Percentiles rank a stretch among this genome's conserved stretches.
Evolutionary conservation across 2,329 filamentous ascomycete genomes (phyloP).

Genomic region (Penicillium brevicompactum): DNA sequence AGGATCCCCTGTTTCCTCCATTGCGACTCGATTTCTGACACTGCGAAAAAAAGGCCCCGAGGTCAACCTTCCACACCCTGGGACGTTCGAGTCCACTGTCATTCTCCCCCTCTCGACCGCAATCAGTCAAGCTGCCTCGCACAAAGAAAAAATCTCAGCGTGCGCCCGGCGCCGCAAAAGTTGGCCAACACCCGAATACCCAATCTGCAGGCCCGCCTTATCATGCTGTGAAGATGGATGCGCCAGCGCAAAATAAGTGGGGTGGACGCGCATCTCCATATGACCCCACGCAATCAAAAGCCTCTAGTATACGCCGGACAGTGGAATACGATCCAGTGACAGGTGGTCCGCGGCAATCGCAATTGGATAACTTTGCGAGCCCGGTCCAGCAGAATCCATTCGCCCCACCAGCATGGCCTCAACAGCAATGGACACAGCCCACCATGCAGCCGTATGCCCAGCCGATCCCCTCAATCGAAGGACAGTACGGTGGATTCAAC

Average conservation of each 20-base stretch:
- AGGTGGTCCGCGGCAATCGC: background rate
- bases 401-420: background rate
- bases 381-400: background rate
- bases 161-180: constrained; percentile 6
- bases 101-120: background rate
- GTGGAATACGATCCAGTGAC: background rate
- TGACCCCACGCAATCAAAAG: background rate
- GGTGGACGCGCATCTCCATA: background rate
- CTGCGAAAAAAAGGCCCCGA: background rate
- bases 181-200: background rate
- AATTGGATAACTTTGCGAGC: background rate
- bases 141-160: constrained; percentile 16
- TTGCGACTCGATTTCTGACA: background rate
- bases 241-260: background rate
- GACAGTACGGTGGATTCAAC: constrained; percentile 10
- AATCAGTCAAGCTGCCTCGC: constrained; percentile 16
- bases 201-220: constrained; percentile 9
- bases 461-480: background rate
- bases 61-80: background rate
- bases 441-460: background rate
- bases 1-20: background rate
- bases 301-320: background rate
- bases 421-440: background rate
- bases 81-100: background rate
- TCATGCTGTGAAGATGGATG: constrained; percentile 1